Base-by-base conservation (phyloP, 2,329 filamentous ascomycete genomes). In the Mariannaea elegans region DNA sequence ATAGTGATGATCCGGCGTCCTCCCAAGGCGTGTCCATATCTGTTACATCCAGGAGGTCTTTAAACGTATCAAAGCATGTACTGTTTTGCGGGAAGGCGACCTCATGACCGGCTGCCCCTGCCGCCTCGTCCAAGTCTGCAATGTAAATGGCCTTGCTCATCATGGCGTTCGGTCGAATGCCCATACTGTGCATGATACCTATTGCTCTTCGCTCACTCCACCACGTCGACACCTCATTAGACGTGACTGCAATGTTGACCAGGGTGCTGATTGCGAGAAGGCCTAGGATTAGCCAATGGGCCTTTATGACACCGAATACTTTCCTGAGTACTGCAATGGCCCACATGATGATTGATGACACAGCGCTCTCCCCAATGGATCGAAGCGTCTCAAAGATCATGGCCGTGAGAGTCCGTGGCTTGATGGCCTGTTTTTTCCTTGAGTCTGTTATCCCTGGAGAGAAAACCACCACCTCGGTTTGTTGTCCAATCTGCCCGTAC, bases 71-170 rank as follows among this genome's bases (percentile, higher is more conserved):
- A 71, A 87, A 89, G 73, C 87, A 84, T 57, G 84, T 86, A 45
- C 85, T 87, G 32, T 81, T 81, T 13, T 73, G 71, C 3, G 80
- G 78, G 70, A 78, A 78, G 3, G 61, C 61, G 2, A 71, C 61
- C 13, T 70, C 65, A 14, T 72, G 67, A 2, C 75, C 72, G 7
- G 72, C 66, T 3, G 75, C 73, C 10, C 78, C 80, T 13, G 81
- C 75, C 14, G 85, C 87, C 63, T 90, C 86, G 59, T 93, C 89
- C 48, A 98, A 81, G 74, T 98, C 94, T 50, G 83, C 83, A 56
- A 97, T 78, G 73, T 95, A 97, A 23, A 99, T 87, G 8, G 92
- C 88, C 75, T 90, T 93, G 76, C 90, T 91, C 91, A 97, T 94
- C 63, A 90, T 85, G 18, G 84, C 77, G 66, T 96, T 90, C 7